These are phyloP conservation scores for Cercophora sp. DNA, from an alignment of 495 filamentous ascomycete genomes.

Conservation along the genomic window DNA sequence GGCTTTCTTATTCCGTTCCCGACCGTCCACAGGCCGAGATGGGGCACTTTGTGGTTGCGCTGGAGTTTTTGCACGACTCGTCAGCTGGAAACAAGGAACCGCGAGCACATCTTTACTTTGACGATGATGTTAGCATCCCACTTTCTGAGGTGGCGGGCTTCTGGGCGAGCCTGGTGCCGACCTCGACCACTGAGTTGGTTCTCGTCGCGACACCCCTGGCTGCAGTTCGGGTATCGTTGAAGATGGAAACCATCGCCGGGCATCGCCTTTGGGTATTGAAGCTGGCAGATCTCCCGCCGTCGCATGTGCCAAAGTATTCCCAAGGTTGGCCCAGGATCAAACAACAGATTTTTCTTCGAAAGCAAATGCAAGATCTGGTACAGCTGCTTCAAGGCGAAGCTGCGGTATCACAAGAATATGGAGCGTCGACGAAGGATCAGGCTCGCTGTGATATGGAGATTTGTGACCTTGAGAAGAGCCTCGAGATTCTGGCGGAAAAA, in stretches of 20 bases:
- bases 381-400: neutral
- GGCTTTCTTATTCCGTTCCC: conserved; percentile 2
- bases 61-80: neutral
- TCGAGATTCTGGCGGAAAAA: neutral
- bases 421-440: neutral
- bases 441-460: neutral
- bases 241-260: neutral
- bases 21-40: neutral
- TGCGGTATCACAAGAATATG: neutral
- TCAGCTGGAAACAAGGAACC: neutral
- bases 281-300: neutral
- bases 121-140: neutral
- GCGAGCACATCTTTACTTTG: conserved; percentile 1
- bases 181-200: neutral
- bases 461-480: neutral
- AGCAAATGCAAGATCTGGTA: neutral
- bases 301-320: neutral
- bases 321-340: conserved; percentile 1
- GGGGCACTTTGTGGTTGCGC: neutral
- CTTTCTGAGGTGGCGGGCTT: neutral
- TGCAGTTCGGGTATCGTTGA: neutral
- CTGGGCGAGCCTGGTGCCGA: neutral
- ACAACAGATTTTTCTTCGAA: neutral
- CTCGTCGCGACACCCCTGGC: neutral
- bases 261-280: conserved; percentile 1